Base-by-base conservation (phyloP, 352 stramenopile species). In the Labyrinthula sp. region DNA sequence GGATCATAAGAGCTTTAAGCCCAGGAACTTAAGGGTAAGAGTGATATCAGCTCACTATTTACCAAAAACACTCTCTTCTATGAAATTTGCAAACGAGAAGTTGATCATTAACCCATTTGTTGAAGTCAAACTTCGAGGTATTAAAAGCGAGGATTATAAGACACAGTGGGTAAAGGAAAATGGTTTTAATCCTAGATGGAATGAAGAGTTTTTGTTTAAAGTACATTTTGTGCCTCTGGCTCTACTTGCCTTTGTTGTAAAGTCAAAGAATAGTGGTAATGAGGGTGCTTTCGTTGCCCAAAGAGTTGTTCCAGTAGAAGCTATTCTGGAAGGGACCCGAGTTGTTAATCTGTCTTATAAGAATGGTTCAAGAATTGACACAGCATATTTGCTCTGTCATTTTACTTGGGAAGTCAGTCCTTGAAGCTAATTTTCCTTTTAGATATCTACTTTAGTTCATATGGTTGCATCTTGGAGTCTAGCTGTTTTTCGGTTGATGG, bases 31-130 rank as follows among this genome's bases (percentile, higher is more conserved):
- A 4, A 47, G 17, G 18, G 29, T 59, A 14, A 35, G 31, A 18
- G 48, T 67, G 0, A 48, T 68, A 17, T 62, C 43, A 22, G 64
- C 30, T 10, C 45, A 64, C 31, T 49, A 64, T 26, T 49, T 73
- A n/a, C 64, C 64, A 37, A 72, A 72, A 43, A 59, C 62, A n/a
- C 21, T 30, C 8, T 52, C 45, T 22, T 46, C 52, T 22, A n/a
- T n/a, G n/a, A n/a, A n/a, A n/a, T n/a, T n/a, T n/a, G 57, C 38
- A 23, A 40, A 56, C 14, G 45, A 27, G 26, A 64, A 62, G n/a
- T 56, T 70, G 24, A 56, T 72, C 15, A 65, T 67, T 28, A 57
- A 69, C 43, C 63, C 64, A 7, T 71, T 69, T 45, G 62, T 68
- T 15, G 36, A 43, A 24, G 27, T 68, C 0, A 30, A 24, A 3